Evolutionary conservation across 495 filamentous ascomycete species (phyloP).

Genomic region (Aspergillus egyptiacus): DNA sequence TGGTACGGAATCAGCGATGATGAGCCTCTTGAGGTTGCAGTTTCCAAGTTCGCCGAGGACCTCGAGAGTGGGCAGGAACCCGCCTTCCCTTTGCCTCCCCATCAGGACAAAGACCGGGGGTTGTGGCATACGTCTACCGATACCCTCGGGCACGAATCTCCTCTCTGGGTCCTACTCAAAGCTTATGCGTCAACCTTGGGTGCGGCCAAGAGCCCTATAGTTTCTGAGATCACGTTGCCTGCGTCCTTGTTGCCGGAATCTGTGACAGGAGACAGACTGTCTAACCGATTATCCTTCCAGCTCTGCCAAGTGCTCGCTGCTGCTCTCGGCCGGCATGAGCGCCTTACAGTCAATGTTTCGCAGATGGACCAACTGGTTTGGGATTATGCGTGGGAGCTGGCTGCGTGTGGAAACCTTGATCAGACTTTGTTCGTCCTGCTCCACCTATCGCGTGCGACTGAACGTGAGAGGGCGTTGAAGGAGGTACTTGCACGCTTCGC

Average conservation of each 20-base stretch:
- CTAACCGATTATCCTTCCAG: constrained; percentile 76
- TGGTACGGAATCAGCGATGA: constrained; percentile 71
- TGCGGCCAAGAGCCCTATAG: constrained; percentile 3
- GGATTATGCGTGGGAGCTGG: constrained; percentile 68
- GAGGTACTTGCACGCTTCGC: constrained; percentile 58
- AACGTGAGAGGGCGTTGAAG: constrained; percentile 61
- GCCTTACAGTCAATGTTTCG: constrained; percentile 27
- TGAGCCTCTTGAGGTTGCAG: constrained; percentile 62
- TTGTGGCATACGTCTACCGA: constrained; percentile 43
- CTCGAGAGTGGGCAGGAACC: constrained; percentile 57
- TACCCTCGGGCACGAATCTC: constrained; percentile 55
- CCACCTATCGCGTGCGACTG: constrained; percentile 59
- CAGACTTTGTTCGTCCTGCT: constrained; percentile 68
- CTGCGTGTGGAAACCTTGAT: constrained; percentile 59
- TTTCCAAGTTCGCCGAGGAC: constrained; percentile 62
- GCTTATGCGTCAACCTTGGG: constrained; percentile 56
- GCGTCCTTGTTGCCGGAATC: constrained; percentile 40
- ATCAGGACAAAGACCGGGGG: constrained; percentile 49
- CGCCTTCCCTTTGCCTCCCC: constrained; percentile 54
- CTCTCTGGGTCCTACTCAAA: constrained; percentile 80
- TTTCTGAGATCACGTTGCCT: constrained; percentile 27
- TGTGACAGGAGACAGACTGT: constrained; percentile 61
- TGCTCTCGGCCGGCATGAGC: constrained; percentile 44
- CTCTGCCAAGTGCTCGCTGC: constrained; percentile 54
- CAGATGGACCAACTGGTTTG: constrained; percentile 60